Evolutionary conservation across 2,329 filamentous ascomycete species (phyloP), one percentile per base, ranked within the genome.

Genomic region (Dactylellina haptotyla): DNA sequence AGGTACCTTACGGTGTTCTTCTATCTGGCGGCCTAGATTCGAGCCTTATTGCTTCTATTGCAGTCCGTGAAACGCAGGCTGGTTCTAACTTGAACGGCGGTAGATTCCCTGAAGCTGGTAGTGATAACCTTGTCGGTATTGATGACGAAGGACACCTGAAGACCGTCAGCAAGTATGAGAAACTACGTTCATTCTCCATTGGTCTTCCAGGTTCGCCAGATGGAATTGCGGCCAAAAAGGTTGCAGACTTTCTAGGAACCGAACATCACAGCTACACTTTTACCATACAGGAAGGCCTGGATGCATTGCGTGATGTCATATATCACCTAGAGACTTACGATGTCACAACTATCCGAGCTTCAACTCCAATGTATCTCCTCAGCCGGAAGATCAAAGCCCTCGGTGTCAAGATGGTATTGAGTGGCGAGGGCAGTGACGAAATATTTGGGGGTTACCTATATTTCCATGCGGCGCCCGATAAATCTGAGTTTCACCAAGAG

Each of bases 371-470:
- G 95, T 99, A 97, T 84, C 85, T 99, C 76, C 87, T 99, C 51
- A 95, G 92, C 75, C 89, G 96, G 81, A 99, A 99, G 86, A 99
- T 99, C 86, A 99, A 99, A 86, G 95, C 93, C 34, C 94, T 97
- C 89, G 95, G 95, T 76, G 91, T 99, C 80, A 99, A 99, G 88
- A 99, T 99, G 95, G 95, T 99, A 66, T 87, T 99, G 75, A 96
- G 91, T 79, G 95, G 95, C 75, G 95, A 99, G 83, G 95, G 95
- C 54, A 95, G 91, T 79, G 95, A 99, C 82, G 95, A 99, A 84
- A 97, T 97, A 81, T 98, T 98, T 78, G 95, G 95, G 75, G 95
- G 95, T 59, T 99, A 99, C 83, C 88, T 99, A 18, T 99, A 99
- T 86, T 99, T 99, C 88, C 93, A 97, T 82, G 91, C 90, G 75